Base-by-base conservation (phyloP, 208 protist genomes). In the Tetramitus jugosus region DNA sequence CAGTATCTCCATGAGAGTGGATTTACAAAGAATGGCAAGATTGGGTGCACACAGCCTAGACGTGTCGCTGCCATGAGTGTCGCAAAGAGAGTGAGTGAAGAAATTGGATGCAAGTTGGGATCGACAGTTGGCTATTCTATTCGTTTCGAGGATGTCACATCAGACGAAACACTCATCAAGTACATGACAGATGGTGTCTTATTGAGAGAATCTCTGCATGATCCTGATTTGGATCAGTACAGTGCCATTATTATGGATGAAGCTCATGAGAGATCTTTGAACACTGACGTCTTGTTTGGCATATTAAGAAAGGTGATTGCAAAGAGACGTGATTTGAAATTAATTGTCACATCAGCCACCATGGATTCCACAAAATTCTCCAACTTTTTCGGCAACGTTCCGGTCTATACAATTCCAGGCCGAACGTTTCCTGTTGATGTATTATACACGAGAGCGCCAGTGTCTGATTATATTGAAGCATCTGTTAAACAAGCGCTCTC, bases 321-420 rank as follows among this genome's bases (percentile, higher is more conserved):
- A 29, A 84, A 84, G 26, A 81, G 87, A 2, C 78, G 87, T 0
- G 97, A 99, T 79, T 79, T 99, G 7, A 99, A 99, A 85, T 84
- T 99, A 1, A 97, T 99, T 68, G 94, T 99, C 2, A 99, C 97
- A 2, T 98, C 95, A 0, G 98, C 98, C 3, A 99, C 98, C 4
- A 97, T 99, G 93, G 95, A 99, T 82, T 82, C 94, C 4, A 77
- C 93, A 1, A 98, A 98, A 83, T 99, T 98, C 81, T 91, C 89
- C 7, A 75, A 77, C 37, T 99, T 98, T 84, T 99, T 99, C 80
- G 93, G 90, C 53, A 87, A 93, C 79, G 80, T 86, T 49, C 93
- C 91, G 17, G 23, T 81, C 17, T 71, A 42, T 76, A 60, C 3
- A 0, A 80, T 99, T 65, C 90, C 87, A 20, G 97, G 98, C 1